phyloP scores from a whole-genome alignment of 2,329 filamentous ascomycete genomes.

The Sclerotinia sclerotiorum region DNA sequence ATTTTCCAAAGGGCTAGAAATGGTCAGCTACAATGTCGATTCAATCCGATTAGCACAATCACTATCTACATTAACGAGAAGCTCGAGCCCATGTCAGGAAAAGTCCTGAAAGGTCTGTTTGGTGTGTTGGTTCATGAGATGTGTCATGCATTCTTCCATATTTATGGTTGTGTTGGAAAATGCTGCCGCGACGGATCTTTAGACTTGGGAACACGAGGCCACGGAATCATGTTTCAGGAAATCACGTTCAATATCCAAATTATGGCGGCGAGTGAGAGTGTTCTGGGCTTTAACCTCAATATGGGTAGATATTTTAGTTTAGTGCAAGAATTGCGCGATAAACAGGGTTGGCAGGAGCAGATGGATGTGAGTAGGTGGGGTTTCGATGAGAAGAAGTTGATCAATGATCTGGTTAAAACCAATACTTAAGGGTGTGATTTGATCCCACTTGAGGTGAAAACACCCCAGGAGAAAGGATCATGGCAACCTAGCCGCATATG shows the following conservation, averaged over 20 bases:
- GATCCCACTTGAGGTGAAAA: too few relatives aligned
- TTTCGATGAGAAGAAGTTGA: constrained; percentile 1
- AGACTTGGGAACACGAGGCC: not conserved
- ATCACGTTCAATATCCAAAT: not conserved
- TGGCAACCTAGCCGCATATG: not conserved
- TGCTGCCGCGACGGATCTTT: constrained; percentile 1
- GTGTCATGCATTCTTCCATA: constrained; percentile 13
- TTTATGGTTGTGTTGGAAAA: not conserved
- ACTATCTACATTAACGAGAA: not conserved
- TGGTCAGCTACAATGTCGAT: too few relatives aligned
- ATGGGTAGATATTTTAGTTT: not conserved
- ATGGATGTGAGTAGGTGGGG: not conserved
- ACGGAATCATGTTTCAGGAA: constrained; percentile 11
- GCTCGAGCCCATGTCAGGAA: not conserved
- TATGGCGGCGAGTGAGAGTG: not conserved
- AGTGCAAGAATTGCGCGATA: not conserved
- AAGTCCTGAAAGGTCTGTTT: not conserved
- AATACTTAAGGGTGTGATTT: not conserved
- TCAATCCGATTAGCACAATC: not conserved
- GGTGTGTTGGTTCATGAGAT: constrained; percentile 4
- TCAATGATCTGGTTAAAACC: not conserved
- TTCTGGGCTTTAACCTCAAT: not conserved
- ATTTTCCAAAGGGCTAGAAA: not conserved
- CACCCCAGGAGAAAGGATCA: not conserved
- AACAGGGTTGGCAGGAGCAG: not conserved